Evolutionary conservation across 2,329 filamentous ascomycete species (phyloP).

Genomic region (Rhytidhysteron rufulum): DNA sequence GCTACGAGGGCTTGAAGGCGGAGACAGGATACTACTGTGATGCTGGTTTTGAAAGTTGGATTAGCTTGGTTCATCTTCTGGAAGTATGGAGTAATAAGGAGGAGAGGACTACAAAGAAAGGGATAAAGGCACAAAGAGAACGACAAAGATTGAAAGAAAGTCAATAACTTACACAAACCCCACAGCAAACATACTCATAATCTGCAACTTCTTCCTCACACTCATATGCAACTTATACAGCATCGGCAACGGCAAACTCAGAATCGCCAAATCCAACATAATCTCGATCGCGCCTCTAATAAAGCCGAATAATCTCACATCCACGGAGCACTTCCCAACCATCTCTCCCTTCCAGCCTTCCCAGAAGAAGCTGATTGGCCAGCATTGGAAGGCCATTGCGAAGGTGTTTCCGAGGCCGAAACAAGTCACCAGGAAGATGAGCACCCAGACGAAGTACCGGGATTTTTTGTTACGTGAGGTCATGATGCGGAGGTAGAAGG

Average conservation of each 20-base stretch:
- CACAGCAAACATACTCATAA: too few relatives aligned
- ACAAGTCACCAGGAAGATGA: slow-evolving; percentile 16
- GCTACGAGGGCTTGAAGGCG: too few relatives aligned
- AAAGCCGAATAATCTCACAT: slow-evolving; percentile 38
- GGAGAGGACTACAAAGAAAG: too few relatives aligned
- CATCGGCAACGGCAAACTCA: slow-evolving; percentile 20
- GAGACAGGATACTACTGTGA: too few relatives aligned
- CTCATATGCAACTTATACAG: slow-evolving; percentile 20
- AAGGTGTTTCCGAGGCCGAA: slow-evolving; percentile 24
- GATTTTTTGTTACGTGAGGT: slow-evolving; percentile 12
- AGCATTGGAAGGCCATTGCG: slow-evolving; percentile 24
- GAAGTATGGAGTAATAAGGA: too few relatives aligned
- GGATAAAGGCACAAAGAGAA: too few relatives aligned
- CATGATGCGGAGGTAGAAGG: slow-evolving; percentile 31
- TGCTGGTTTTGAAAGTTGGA: too few relatives aligned
- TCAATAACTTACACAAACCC: too few relatives aligned
- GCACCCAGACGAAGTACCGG: slow-evolving; percentile 15
- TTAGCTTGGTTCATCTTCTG: too few relatives aligned
- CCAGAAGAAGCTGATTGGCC: slow-evolving; percentile 35
- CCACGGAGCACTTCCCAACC: slow-evolving; percentile 28
- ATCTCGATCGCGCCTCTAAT: slow-evolving; percentile 27
- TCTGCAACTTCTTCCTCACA: too few relatives aligned
- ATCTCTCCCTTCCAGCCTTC: slow-evolving; percentile 37
- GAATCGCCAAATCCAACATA: slow-evolving; percentile 19
- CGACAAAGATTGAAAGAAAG: too few relatives aligned